Base-by-base conservation (phyloP, 768 basidiomycete species). In the Mycena amicta region DNA sequence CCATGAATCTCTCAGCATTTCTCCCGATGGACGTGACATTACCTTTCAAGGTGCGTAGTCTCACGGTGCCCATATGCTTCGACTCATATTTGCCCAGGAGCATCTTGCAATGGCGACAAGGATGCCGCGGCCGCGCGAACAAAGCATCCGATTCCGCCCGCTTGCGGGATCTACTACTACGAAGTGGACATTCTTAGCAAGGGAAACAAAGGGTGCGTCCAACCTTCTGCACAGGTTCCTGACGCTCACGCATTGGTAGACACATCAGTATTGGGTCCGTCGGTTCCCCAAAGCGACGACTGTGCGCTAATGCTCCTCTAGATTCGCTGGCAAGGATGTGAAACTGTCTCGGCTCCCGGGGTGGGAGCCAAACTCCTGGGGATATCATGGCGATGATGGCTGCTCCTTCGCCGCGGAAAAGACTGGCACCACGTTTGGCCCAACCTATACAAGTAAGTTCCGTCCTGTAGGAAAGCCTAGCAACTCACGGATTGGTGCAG, bases 151-250 rank as follows among this genome's bases (percentile, higher is more conserved):
- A 89, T 96, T 49, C 95, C 95, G 2, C 79, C 88, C 0, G 87
- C 89, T 12, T 91, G 91, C 65, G 97, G 95, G 23, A 86, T 98
- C 54, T 96, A 93, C 69, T 99, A 98, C 72, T 99, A 89, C 69
- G 96, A 99, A 76, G 86, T 94, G 4, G 85, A 90, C 66, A 85
- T 98, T 46, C 70, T 89, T 5, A 86, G 89, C 69, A 91, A 91
- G 67, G 89, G 90, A 12, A 78, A 83, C 41, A 91, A 89, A 71
- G 93, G 92, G 93, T 89, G 65, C 69, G 84, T 74, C 27, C 23
- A n/a, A n/a, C 59, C 13, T 46, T 37, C 47, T 25, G 13, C 43
- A 15, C 6, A 56, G 52, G 15, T 54, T 51, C 46, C 52, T 52
- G 13, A 20, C 33, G 60, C 59, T 70, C 28, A 69, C 59, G 25